Base-by-base conservation (phyloP, 306 rosid species). In the Quercus dentata region DNA sequence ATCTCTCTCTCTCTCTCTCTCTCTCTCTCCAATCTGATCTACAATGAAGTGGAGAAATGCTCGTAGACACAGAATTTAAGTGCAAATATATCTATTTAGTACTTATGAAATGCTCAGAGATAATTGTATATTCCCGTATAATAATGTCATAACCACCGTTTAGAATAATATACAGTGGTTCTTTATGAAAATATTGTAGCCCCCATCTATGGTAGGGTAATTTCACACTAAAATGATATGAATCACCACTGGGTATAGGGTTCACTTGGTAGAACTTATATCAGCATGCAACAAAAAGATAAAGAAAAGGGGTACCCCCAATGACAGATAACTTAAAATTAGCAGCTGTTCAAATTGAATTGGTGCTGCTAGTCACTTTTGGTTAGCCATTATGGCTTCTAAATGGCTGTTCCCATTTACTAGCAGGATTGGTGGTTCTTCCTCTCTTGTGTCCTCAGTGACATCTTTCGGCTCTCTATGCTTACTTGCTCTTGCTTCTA, bases 221-320 rank as follows among this genome's bases (percentile, higher is more conserved):
- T 17, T 74, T 27, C 49, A 55, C 69, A 5, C 13, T 57, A 27
- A 68, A 70, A 71, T 68, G 27, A 49, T 15, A 44, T n/a, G 20
- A 23, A 78, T 63, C 54, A 46, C 21, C 79, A 5, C 19, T 46
- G 11, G 59, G 17, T 18, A 27, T 41, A 41, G 79, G 79, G 56
- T 56, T 72, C 81, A 30, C 68, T 74, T 69, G n/a, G 41, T 56
- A 65, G 14, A 84, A 81, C 28, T 73, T 41, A 69, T 51, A 70
- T 56, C 52, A 79, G 59, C 25, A 25, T 27, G 41, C 62, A 35
- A 35, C 25, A 9, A 35, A n/a, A 55, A 8, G 4, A 3, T 2
- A 5, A 28, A 3, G 21, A 56, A 55, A 28, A 27, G 27, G 14
- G 11, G 8, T 14, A 10, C 28, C 5, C 21, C 25, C 71, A 52